phyloP scores from a whole-genome alignment of 371 early-diverging fungal species.

The Catenaria anguillulae region DNA sequence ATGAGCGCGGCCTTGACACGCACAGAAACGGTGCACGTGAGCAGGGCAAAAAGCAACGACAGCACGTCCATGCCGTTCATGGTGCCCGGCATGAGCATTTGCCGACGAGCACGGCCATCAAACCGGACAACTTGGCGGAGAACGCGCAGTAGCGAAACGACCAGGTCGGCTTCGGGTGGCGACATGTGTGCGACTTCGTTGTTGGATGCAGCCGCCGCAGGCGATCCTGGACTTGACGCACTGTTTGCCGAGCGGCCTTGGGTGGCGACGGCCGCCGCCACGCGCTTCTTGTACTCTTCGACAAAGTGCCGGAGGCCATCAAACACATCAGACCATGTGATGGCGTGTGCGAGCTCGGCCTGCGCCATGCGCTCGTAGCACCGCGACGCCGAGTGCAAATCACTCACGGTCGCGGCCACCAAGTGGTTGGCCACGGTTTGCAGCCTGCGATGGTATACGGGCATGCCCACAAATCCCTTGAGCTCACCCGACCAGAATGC shows the following conservation, averaged over 20 bases:
- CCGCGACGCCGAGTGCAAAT: slow-evolving; percentile 16
- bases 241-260: no score
- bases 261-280: slow-evolving; percentile 10
- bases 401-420: neutral
- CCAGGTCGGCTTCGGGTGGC: slow-evolving; percentile 39
- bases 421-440: neutral
- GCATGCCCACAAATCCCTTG: neutral
- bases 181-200: no score
- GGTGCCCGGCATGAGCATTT: slow-evolving; percentile 39
- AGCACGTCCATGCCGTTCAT: slow-evolving; percentile 38
- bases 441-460: neutral
- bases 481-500: neutral
- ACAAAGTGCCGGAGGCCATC: neutral
- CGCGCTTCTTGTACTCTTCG: neutral
- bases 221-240: slow-evolving; percentile 9
- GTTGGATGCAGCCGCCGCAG: slow-evolving; percentile 5
- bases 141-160: slow-evolving; percentile 49
- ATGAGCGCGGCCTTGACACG: slow-evolving; percentile 62
- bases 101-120: slow-evolving; percentile 40
- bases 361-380: slow-evolving; percentile 21
- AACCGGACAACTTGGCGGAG: slow-evolving; percentile 39
- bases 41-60: slow-evolving; percentile 46
- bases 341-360: slow-evolving; percentile 4
- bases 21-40: slow-evolving; percentile 47
- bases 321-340: slow-evolving; percentile 11